Evolutionary conservation across 192 early-diverging fungal species (phyloP).

Genomic region (Backusella morwellensis): DNA sequence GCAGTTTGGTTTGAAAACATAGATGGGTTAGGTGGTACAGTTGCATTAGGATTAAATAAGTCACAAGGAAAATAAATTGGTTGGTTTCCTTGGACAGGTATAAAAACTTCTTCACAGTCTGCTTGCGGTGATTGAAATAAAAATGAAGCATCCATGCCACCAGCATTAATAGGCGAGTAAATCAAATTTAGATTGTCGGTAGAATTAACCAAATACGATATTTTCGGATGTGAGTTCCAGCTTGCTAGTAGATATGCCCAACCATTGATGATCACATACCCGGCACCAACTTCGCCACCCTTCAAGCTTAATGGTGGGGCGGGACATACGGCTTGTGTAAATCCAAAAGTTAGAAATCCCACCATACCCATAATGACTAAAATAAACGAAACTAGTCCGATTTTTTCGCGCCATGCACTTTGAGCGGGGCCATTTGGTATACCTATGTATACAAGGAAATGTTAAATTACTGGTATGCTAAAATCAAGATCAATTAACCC

Average conservation of each 20-base stretch:
- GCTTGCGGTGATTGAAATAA: conserved; percentile 61
- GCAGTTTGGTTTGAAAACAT: conserved; percentile 45
- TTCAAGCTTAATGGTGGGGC: conserved; percentile 35
- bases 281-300: conserved; percentile 43
- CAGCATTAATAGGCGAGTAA: conserved; percentile 49
- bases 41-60: conserved; percentile 46
- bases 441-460: conserved; percentile 36
- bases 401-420: conserved; percentile 75
- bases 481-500: background rate
- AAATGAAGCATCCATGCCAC: conserved; percentile 68
- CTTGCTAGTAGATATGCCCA: conserved; percentile 57
- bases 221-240: conserved; percentile 39
- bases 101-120: conserved; percentile 54
- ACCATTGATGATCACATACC: conserved; percentile 60
- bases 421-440: conserved; percentile 48
- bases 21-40: conserved; percentile 39
- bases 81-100: conserved; percentile 26
- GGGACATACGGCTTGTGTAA: conserved; percentile 51
- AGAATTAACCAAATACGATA: conserved; percentile 43
- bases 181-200: conserved; percentile 51
- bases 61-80: conserved; percentile 60
- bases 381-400: conserved; percentile 72
- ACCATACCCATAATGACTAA: conserved; percentile 56
- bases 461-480: background rate
- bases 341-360: conserved; percentile 75